Evolutionary conservation across 306 rosid genomes (phyloP).

Genomic region (Hylodesmum podocarpum): DNA sequence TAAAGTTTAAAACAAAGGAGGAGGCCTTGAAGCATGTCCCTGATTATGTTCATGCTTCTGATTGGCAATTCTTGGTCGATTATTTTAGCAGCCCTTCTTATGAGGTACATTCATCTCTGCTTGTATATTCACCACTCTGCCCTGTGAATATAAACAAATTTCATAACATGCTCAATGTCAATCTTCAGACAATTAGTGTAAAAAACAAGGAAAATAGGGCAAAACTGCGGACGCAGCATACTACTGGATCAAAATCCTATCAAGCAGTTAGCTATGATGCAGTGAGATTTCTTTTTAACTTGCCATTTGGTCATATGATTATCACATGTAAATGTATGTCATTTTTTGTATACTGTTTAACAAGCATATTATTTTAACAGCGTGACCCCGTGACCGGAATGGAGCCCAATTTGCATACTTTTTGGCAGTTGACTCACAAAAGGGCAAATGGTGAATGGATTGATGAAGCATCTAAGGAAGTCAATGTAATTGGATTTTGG

Average conservation of each 20-base stretch:
- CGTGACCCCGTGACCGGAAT: slow-evolving; percentile 42
- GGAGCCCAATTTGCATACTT: slow-evolving; percentile 42
- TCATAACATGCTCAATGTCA: slow-evolving; percentile 17
- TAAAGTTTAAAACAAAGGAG: slow-evolving; percentile 36
- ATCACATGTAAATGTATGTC: background rate
- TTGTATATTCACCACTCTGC: background rate
- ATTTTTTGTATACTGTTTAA: slow-evolving; percentile 4
- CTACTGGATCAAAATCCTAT: slow-evolving; percentile 37
- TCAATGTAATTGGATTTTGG: slow-evolving; percentile 31
- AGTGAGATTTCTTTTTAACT: slow-evolving; percentile 32
- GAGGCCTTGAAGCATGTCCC: slow-evolving; percentile 42
- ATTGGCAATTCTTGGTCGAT: slow-evolving; percentile 42
- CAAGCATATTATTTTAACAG: slow-evolving; percentile 11
- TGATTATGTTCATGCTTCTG: slow-evolving; percentile 33
- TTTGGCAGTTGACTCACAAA: slow-evolving; percentile 47
- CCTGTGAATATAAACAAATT: background rate
- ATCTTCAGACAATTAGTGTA: slow-evolving; percentile 35
- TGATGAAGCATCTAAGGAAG: slow-evolving; percentile 39
- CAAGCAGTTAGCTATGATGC: slow-evolving; percentile 43
- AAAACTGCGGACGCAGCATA: slow-evolving; percentile 27
- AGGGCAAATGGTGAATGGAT: slow-evolving; percentile 48
- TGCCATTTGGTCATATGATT: background rate
- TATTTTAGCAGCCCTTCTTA: slow-evolving; percentile 45
- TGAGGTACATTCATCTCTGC: slow-evolving; percentile 28
- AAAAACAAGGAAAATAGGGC: slow-evolving; percentile 40